Evolutionary conservation across 768 basidiomycete genomes (phyloP).

Genomic region (Candolleomyces eurysporus): DNA sequence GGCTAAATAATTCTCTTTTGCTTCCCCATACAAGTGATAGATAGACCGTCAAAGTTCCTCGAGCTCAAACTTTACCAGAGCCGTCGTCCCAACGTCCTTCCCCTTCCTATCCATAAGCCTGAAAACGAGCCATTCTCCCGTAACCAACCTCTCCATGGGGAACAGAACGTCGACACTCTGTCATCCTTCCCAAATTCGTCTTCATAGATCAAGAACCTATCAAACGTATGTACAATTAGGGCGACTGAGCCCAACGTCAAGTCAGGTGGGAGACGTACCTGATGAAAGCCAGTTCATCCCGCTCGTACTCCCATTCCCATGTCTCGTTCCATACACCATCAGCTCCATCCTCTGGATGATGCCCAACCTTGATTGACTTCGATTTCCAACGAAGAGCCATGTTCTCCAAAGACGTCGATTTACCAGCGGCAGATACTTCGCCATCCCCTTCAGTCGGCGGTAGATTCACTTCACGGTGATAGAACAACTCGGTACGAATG

Average conservation of each 20-base stretch:
- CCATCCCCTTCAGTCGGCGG: neutral
- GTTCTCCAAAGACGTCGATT: conserved; percentile 2
- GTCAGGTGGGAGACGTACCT: conserved; percentile 42
- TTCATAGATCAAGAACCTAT: conserved; percentile 36
- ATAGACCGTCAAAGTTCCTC: neutral
- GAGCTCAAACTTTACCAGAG: conserved; percentile 25
- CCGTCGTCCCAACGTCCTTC: conserved; percentile 42
- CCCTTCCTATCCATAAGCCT: conserved; percentile 51
- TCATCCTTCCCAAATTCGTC: conserved; percentile 45
- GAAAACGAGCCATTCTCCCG: conserved; percentile 45
- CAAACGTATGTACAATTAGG: neutral
- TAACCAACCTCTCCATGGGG: conserved; percentile 44
- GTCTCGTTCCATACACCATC: conserved; percentile 42
- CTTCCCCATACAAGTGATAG: too few relatives aligned
- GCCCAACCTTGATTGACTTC: conserved; percentile 34
- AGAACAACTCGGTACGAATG: conserved; percentile 45
- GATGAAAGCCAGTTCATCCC: conserved; percentile 52
- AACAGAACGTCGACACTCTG: conserved; percentile 51
- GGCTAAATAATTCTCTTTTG: too few relatives aligned
- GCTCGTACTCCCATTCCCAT: conserved; percentile 49
- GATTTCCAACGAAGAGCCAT: conserved; percentile 43
- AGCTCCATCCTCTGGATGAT: conserved; percentile 28
- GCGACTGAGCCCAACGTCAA: too few relatives aligned
- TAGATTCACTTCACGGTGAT: conserved; percentile 14
- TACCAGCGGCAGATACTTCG: neutral